Base-by-base conservation (phyloP, 2,329 filamentous ascomycete species). In the Plenodomus biglobosus region DNA sequence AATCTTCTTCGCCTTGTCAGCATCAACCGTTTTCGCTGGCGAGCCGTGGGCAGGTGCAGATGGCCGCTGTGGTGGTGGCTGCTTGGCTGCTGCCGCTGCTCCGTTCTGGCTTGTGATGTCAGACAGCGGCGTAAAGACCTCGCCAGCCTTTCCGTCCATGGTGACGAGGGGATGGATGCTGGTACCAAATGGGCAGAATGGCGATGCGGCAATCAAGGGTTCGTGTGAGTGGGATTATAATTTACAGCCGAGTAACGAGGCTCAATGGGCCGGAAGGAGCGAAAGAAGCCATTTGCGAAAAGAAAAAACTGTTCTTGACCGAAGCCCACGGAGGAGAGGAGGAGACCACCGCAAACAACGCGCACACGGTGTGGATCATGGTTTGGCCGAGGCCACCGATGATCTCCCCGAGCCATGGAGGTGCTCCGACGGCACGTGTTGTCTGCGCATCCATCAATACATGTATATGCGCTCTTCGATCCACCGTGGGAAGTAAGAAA, bases 141-240 rank as follows among this genome's bases (percentile, higher is more conserved):
- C 67, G 48, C 64, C 68, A 50, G 63, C 59, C 53, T 72, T 68
- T 70, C 73, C 60, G 53, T 72, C 69, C 71, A 73, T 73, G 38
- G 22, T 65, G 59, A 47, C 19, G n/a, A 8, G 52, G 17, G 40
- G 24, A 37, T 24, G 24, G 24, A 32, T 34, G 40, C 15, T 16
- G 40, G 24, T 21, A 22, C 20, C 49, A 41, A 45, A 40, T n/a
- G 44, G 22, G 36, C 15, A 37, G 38, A 11, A 17, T 35, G 13
- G 17, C 3, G 8, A 43, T 17, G 38, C 40, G 42, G 35, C 41
- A 45, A 49, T 39, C 30, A 32, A 15, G 13, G n/a, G n/a, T n/a
- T 30, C 46, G 44, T 52, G 48, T 45, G 40, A 32, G n/a, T n/a
- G n/a, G 38, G 27, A 27, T 11, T 6, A 32, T 35, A 34, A 27